A percentile compares a stretch with the other conserved stretches of the same genome.
phyloP scores from a whole-genome alignment of 768 basidiomycete genomes.

The Russula dissimulans region DNA sequence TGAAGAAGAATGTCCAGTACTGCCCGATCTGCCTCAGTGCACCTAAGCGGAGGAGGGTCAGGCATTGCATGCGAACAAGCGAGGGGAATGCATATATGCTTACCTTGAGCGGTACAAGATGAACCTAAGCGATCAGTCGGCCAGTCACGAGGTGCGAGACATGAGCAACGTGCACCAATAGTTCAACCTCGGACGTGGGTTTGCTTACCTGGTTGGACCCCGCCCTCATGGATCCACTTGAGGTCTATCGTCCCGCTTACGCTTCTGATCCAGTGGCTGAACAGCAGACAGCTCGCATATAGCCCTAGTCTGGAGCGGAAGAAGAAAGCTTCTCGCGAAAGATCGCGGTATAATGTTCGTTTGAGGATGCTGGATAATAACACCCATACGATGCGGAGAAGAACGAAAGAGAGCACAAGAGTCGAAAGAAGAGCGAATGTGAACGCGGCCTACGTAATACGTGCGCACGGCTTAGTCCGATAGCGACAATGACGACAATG shows the following conservation, averaged over 20 bases:
- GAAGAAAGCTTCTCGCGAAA: slow-evolving; percentile 42
- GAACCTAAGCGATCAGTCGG: background rate
- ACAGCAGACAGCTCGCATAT: slow-evolving; percentile 54
- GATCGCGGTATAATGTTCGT: slow-evolving; percentile 18
- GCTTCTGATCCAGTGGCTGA: slow-evolving; percentile 47
- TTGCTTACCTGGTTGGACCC: slow-evolving; percentile 41
- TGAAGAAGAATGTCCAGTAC: slow-evolving; percentile 56
- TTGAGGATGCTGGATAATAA: slow-evolving; percentile 27
- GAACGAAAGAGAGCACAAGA: slow-evolving; percentile 14
- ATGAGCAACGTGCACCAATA: slow-evolving; percentile 20
- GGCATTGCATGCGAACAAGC: background rate
- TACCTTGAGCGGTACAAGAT: slow-evolving; percentile 54
- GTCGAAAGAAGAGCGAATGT: slow-evolving; percentile 10
- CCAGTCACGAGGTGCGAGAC: background rate
- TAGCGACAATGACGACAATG: background rate
- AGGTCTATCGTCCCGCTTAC: slow-evolving; percentile 46
- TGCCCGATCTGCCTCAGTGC: slow-evolving; percentile 53
- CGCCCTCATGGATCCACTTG: slow-evolving; percentile 37
- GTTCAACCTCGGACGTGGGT: background rate
- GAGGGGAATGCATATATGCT: background rate
- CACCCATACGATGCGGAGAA: slow-evolving; percentile 1
- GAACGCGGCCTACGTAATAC: background rate
- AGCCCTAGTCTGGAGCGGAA: slow-evolving; percentile 65
- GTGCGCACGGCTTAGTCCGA: background rate
- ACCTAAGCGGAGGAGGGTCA: slow-evolving; percentile 29